Percentiles rank a stretch among this genome's conserved stretches.
Evolutionary conservation across 768 basidiomycete species (phyloP).

Genomic region (Podaxis sp.): DNA sequence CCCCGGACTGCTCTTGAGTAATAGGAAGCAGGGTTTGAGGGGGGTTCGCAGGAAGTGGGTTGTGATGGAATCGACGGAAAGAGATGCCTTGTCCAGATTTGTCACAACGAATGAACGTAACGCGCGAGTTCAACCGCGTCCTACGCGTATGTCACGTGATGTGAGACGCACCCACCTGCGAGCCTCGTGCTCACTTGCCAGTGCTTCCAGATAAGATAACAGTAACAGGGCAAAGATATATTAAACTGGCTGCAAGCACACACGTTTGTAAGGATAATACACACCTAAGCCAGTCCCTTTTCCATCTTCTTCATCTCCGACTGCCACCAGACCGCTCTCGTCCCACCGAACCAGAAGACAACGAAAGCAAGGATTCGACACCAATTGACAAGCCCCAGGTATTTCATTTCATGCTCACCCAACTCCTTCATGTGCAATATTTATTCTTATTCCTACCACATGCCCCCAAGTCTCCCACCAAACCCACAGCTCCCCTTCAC

Average conservation of each 20-base stretch:
- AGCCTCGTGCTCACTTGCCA: not conserved
- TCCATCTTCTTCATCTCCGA: not conserved
- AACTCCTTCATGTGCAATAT: not conserved
- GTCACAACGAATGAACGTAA: conserved; percentile 11
- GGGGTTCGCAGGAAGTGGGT: not conserved
- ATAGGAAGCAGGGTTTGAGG: not conserved
- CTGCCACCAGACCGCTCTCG: no score
- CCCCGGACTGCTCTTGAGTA: not conserved
- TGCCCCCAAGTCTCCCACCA: not conserved
- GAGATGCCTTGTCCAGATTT: conserved; percentile 8
- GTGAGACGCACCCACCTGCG: not conserved
- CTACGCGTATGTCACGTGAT: conserved; percentile 19
- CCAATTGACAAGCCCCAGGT: not conserved
- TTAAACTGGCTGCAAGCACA: no score
- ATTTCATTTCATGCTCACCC: not conserved
- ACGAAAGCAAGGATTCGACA: not conserved
- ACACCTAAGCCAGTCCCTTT: not conserved
- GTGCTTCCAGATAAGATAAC: conserved; percentile 6
- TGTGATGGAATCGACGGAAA: conserved; percentile 10
- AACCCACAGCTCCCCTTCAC: not conserved
- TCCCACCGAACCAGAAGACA: not conserved
- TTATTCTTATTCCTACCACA: not conserved
- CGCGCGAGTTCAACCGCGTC: conserved; percentile 13
- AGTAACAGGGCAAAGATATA: not conserved
- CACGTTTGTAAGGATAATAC: not conserved